Evolutionary conservation across 225 moss, liverwort and hornwort genomes (phyloP), one percentile per base, ranked within the genome.

Genomic region (Polytrichum formosum): DNA sequence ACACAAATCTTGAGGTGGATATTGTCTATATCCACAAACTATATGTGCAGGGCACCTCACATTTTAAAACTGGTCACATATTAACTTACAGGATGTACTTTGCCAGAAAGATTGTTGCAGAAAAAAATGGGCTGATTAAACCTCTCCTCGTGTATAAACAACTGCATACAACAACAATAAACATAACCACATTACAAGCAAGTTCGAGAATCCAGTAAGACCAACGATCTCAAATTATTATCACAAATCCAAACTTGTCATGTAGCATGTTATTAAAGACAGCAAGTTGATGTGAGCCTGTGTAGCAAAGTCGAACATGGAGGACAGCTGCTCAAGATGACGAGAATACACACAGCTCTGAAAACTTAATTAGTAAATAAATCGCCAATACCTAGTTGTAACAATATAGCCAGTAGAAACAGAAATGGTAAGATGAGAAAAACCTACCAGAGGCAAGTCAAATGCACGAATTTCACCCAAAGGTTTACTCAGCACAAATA

Each of bases 61-160:
- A 46, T 16, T 46, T 10, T 46, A 46, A 16, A 46, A 46, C 46
- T 46, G 46, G 46, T 46, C 13, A 46, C 46, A 4, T 16, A 46
- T 56, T 37, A 25, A 79, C 88, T 70, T 88, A 98, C 94, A 74
- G 98, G 98, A 79, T 98, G 91, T 70, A 92, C 91, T 84, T 98
- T 98, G 73, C 98, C 98, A 23, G 94, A 79, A 7, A 98, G 91
- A 81, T 98, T 94, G 81, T 98, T 98, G 83, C 91, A 92, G 68
- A 94, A 92, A 66, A 98, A 94, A 53, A 98, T 94, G 58, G 98
- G 98, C 68, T 98, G 98, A 77, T 94, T 91, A 69, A 98, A 98
- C 67, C 75, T 90, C 61, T 98, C 94, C 71, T 91, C 98, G 53
- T 92, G 94, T 65, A 94, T 65, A 64, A 86, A 94, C 6, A 94